These are phyloP conservation scores for Neofusicoccum sp. DNA, from an alignment of 2,329 filamentous ascomycete genomes.

Conservation along the genomic window DNA sequence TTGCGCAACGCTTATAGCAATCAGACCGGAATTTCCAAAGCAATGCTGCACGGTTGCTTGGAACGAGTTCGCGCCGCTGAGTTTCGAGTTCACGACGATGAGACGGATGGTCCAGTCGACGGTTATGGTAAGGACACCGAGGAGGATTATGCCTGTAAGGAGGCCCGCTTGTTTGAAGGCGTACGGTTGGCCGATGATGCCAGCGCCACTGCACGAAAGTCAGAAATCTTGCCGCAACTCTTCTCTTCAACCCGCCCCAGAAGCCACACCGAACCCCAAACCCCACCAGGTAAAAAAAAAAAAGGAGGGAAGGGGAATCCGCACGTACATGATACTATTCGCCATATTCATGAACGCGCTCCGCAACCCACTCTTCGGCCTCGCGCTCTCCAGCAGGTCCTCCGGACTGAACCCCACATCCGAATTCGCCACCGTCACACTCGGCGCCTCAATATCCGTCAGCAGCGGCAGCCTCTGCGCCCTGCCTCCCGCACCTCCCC, in stretches of 20 bases:
- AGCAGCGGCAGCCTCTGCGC: conserved; percentile 66
- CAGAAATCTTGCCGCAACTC: background rate
- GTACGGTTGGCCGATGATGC: conserved; percentile 81
- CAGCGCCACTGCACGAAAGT: conserved; percentile 51
- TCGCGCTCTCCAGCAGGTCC: conserved; percentile 58
- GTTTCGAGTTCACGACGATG: conserved; percentile 96
- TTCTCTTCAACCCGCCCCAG: background rate
- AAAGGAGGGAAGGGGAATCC: background rate
- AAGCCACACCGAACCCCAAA: background rate
- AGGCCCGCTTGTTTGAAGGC: conserved; percentile 92
- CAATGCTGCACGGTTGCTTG: conserved; percentile 95
- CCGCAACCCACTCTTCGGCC: conserved; percentile 80
- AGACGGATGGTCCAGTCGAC: conserved; percentile 98
- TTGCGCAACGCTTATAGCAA: conserved; percentile 89
- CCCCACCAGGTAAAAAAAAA: background rate
- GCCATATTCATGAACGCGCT: conserved; percentile 99
- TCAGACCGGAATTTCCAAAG: conserved; percentile 81
- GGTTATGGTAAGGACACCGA: conserved; percentile 75
- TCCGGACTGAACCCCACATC: conserved; percentile 56
- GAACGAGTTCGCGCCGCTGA: conserved; percentile 90
- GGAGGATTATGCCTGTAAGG: conserved; percentile 71
- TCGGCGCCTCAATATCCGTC: conserved; percentile 80
- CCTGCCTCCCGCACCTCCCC: conserved; percentile 33
- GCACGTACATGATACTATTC: conserved; percentile 79
- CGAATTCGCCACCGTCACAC: conserved; percentile 66